phyloP scores from a whole-genome alignment of 2,329 filamentous ascomycete species.

The Talaromyces sp. region DNA sequence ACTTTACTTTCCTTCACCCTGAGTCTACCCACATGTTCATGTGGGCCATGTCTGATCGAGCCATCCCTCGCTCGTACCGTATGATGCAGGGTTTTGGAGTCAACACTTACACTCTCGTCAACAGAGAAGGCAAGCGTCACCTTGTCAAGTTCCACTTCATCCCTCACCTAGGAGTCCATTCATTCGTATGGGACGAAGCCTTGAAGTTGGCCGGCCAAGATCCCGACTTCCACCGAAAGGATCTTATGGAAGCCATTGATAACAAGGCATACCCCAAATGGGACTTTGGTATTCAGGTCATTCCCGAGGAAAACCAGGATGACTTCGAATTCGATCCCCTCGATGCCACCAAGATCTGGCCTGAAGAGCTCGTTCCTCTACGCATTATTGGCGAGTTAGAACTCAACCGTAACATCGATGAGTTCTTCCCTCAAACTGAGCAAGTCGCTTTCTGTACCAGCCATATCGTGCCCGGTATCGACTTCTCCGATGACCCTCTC shows the following conservation, averaged over 20 bases:
- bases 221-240: slow-evolving; percentile 78
- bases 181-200: slow-evolving; percentile 72
- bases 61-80: slow-evolving; percentile 69
- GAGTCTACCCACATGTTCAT: slow-evolving; percentile 77
- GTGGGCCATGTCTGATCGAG: slow-evolving; percentile 74
- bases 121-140: slow-evolving; percentile 63
- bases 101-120: slow-evolving; percentile 70
- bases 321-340: slow-evolving; percentile 83
- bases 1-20: slow-evolving; percentile 65
- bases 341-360: slow-evolving; percentile 83
- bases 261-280: slow-evolving; percentile 69
- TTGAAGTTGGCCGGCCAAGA: slow-evolving; percentile 71
- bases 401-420: slow-evolving; percentile 74
- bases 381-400: slow-evolving; percentile 76
- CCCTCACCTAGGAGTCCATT: slow-evolving; percentile 71
- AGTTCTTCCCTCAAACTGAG: slow-evolving; percentile 79
- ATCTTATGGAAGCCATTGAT: slow-evolving; percentile 71
- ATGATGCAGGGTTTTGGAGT: slow-evolving; percentile 89
- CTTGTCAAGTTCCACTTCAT: slow-evolving; percentile 80
- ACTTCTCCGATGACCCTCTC: slow-evolving; percentile 72
- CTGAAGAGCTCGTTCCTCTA: slow-evolving; percentile 70
- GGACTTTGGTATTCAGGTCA: slow-evolving; percentile 78
- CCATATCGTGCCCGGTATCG: slow-evolving; percentile 75
- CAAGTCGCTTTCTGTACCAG: slow-evolving; percentile 79
- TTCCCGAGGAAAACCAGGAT: slow-evolving; percentile 67